phyloP scores from a whole-genome alignment of 768 basidiomycete genomes.

The Suillus lakei region DNA sequence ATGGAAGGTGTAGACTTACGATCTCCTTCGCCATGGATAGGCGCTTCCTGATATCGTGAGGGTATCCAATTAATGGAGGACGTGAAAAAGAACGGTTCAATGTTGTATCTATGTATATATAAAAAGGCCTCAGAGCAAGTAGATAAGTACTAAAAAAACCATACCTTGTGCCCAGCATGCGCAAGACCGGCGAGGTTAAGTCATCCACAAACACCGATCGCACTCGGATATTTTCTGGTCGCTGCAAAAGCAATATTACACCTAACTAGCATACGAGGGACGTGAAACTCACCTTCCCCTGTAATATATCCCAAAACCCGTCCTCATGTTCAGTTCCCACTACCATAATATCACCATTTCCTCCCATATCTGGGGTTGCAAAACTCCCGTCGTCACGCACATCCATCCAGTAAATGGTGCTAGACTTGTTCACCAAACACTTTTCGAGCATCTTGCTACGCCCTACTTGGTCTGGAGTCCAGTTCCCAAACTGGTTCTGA shows the following conservation, averaged over 20 bases:
- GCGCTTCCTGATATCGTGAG: constrained; percentile 61
- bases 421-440: constrained; percentile 21
- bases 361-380: neutral
- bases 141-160: constrained; percentile 7
- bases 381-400: constrained; percentile 21
- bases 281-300: constrained; percentile 38
- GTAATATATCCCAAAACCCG: constrained; percentile 40
- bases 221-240: constrained; percentile 44
- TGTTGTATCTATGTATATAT: constrained; percentile 46
- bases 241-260: constrained; percentile 28
- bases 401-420: constrained; percentile 30
- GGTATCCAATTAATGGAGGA: constrained; percentile 72
- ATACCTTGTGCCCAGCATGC: constrained; percentile 62
- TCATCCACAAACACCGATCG: constrained; percentile 56
- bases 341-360: neutral
- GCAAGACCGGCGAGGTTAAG: constrained; percentile 53
- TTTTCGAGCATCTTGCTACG: constrained; percentile 35
- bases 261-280: neutral
- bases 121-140: neutral
- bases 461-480: constrained; percentile 35
- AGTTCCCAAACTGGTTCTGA: constrained; percentile 34
- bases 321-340: constrained; percentile 19
- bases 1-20: constrained; percentile 43
- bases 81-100: constrained; percentile 71
- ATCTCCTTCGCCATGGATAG: constrained; percentile 46